Percentiles rank a stretch among this genome's conserved stretches.
These are phyloP conservation scores for Gnomoniopsis smithogilvyi DNA, from an alignment of 2,329 filamentous ascomycete species.

Conservation along the genomic window DNA sequence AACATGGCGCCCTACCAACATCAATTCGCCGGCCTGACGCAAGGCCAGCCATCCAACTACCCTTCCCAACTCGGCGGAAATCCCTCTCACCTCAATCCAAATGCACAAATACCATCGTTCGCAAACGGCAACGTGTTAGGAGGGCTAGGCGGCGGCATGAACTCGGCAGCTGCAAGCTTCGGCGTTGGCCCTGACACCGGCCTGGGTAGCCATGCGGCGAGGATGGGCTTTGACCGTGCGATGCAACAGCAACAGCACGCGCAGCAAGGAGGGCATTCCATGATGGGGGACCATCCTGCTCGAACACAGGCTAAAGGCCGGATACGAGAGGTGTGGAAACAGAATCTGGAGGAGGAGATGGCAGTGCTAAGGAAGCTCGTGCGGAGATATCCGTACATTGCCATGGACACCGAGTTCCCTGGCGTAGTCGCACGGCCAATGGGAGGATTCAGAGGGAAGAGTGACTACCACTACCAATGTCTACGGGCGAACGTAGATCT, in stretches of 20 bases:
- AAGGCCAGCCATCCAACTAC: constrained; percentile 44
- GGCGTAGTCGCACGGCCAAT: constrained; percentile 95
- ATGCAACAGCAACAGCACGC: constrained; percentile 48
- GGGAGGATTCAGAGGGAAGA: constrained; percentile 90
- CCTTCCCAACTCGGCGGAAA: constrained; percentile 59
- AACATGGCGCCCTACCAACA: constrained; percentile 44
- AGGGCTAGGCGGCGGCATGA: constrained; percentile 53
- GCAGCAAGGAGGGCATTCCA: constrained; percentile 31
- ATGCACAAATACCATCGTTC: constrained; percentile 67
- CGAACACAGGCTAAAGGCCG: constrained; percentile 65
- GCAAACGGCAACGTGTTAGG: constrained; percentile 55
- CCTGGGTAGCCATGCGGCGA: constrained; percentile 80
- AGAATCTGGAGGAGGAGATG: constrained; percentile 91
- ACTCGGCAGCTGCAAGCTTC: constrained; percentile 42
- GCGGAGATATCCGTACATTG: constrained; percentile 91
- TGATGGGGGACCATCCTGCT: constrained; percentile 49
- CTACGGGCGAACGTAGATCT: constrained; percentile 96
- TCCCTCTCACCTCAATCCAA: constrained; percentile 68
- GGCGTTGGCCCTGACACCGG: constrained; percentile 64
- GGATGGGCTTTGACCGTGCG: constrained; percentile 80
- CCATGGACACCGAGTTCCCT: constrained; percentile 99
- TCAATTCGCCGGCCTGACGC: constrained; percentile 53
- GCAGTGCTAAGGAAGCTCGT: constrained; percentile 76
- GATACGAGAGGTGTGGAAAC: constrained; percentile 95
- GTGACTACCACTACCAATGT: constrained; percentile 98